Evolutionary conservation across 768 basidiomycete genomes (phyloP), one percentile per base, ranked within the genome.

Genomic region (Lenzites betulinus): DNA sequence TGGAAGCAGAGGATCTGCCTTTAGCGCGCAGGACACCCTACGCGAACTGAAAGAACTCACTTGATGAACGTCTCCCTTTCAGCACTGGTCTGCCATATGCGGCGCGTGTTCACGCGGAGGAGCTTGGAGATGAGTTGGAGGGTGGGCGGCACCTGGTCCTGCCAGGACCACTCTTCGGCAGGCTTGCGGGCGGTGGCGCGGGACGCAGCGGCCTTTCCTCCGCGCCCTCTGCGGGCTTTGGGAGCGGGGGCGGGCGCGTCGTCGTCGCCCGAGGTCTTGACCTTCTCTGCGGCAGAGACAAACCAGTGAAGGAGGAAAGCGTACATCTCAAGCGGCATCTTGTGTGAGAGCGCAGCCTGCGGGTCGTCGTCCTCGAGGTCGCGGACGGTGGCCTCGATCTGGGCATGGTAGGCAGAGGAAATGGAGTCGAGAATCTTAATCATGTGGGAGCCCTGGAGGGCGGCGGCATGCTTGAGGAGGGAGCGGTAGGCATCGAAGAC

Each of bases 241-340:
- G 80, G 71, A 23, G 76, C 76, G 1, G 81, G 78, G 13, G 81
- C 79, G 20, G 76, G 79, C 2, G 64, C 59, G 54, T 68, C 72
- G 43, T 81, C 78, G 13, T 81, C 78, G 43, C 77, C 82, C 13
- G 78, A 69, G 7, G 76, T 76, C 44, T 88, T 89, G 59, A 89
- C 84, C 65, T 88, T 90, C 74, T 96, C 94, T 1, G 87, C 89
- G 0, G 87, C 87, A 12, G 78, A 75, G 16, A 92, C 90, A 70
- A 95, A 95, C 95, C 95, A 98, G 61, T 88, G 81, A n/a, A 97
- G 74, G 25, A 98, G 77, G 71, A 98, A 98, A 7, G 89, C 90
- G 72, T 93, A 98, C 80, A 91, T 87, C 72, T 98, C 97, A 60
- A 99, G 79, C 0, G 93, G 85, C 3, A 70, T 64, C 71, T 88